Evolutionary conservation across 805 yeast genomes (phyloP).

Genomic region (Ogataea allantospora): DNA sequence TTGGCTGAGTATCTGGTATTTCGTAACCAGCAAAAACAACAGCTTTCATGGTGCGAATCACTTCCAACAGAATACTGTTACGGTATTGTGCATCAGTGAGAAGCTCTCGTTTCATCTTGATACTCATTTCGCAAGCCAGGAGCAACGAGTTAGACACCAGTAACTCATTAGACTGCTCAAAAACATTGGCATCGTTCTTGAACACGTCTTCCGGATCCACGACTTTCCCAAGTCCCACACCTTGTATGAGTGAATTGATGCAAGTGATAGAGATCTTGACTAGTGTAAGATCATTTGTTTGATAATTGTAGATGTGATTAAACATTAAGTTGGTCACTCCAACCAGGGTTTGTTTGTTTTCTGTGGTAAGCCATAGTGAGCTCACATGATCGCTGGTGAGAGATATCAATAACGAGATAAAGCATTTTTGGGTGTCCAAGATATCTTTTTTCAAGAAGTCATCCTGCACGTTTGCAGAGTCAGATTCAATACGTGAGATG

Average conservation of each 20-base stretch:
- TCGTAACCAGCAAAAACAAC: constrained; percentile 42
- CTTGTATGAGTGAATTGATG: constrained; percentile 58
- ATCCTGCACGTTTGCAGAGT: constrained; percentile 27
- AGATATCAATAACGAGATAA: constrained; percentile 65
- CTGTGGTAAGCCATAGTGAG: constrained; percentile 63
- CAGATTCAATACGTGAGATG: constrained; percentile 37
- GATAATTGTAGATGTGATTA: constrained; percentile 54
- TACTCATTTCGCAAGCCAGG: constrained; percentile 76
- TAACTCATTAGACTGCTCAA: constrained; percentile 68
- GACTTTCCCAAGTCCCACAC: constrained; percentile 69
- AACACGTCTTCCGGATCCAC: constrained; percentile 56
- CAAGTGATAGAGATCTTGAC: constrained; percentile 71
- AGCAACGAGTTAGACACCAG: constrained; percentile 67
- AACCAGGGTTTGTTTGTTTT: constrained; percentile 61
- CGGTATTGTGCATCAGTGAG: constrained; percentile 78
- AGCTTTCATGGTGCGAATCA: constrained; percentile 65
- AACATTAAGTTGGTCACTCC: constrained; percentile 61
- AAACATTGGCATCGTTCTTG: constrained; percentile 43
- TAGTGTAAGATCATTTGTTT: constrained; percentile 58
- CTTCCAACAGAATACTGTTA: constrained; percentile 64
- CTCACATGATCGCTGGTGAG: constrained; percentile 76
- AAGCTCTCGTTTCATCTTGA: constrained; percentile 62
- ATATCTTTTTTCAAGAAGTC: constrained; percentile 51
- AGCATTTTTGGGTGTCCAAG: constrained; percentile 63
- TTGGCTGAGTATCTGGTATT: constrained; percentile 28